Conservation (phyloP, 2,329 filamentous ascomycete species). For the Biscogniauxia sp. region DNA sequence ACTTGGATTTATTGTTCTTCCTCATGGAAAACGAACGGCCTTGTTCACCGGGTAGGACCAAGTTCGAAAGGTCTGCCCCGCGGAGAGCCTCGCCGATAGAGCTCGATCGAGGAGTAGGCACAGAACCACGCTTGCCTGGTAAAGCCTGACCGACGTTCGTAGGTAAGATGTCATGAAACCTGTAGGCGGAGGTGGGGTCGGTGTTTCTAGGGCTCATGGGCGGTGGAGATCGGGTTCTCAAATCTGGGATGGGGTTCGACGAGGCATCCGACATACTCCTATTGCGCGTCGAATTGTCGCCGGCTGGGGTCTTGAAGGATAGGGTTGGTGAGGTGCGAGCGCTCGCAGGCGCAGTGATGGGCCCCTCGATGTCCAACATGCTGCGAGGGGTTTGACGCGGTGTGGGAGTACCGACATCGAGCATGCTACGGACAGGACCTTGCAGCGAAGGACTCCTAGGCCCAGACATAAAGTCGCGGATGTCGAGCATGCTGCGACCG, state of each 20-base stretch:
- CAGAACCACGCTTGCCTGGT: conserved; percentile 40
- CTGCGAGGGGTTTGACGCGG: conserved; percentile 44
- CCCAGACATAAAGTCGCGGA: conserved; percentile 41
- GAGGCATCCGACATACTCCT: conserved; percentile 57
- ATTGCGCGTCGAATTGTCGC: conserved; percentile 36
- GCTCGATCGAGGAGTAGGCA: conserved; percentile 30
- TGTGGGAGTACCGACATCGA: conserved; percentile 49
- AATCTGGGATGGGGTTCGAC: conserved; percentile 43
- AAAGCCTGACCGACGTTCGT: conserved; percentile 47
- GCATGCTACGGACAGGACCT: conserved; percentile 62
- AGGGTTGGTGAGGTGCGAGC: conserved; percentile 47
- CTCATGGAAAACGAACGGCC: conserved; percentile 39
- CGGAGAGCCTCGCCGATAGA: conserved; percentile 55
- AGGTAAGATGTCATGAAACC: conserved; percentile 59
- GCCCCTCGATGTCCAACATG: conserved; percentile 50
- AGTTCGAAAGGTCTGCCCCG: conserved; percentile 47
- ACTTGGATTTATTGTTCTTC: conserved; percentile 49
- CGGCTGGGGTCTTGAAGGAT: conserved; percentile 32
- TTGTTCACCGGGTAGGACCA: conserved; percentile 48
- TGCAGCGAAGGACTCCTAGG: conserved; percentile 40
- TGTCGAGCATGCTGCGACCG: conserved; percentile 66
- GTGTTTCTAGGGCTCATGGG: conserved; percentile 20
- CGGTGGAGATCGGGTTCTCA: conserved; percentile 39
- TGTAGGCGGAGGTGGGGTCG: conserved; percentile 54
- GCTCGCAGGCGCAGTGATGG: conserved; percentile 38